Evolutionary conservation across 192 early-diverging fungal genomes (phyloP), one percentile per base, ranked within the genome.

Genomic region (Gamsiella multidivaricata): DNA sequence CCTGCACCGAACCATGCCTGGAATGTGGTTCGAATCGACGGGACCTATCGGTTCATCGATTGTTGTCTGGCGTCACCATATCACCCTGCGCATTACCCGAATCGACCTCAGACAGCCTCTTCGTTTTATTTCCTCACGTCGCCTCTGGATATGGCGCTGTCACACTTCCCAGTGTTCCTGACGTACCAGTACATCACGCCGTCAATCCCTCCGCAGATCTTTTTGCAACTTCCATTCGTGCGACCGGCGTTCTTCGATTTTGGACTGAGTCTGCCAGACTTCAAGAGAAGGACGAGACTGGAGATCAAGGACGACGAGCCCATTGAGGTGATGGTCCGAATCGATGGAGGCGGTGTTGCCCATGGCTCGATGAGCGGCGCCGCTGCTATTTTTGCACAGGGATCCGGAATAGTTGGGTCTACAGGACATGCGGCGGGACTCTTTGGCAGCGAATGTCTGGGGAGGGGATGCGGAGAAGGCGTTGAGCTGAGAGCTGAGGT

Each of bases 1-100:
- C 74, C 74, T 14, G 36, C 65, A 2, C 36, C 74, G 3, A 78
- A 78, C 26, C 74, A 78, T 37, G 74, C 80, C 11, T 72, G 70
- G 66, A 72, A 72, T 41, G 65, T 70, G 22, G 79, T 87, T 12
- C 79, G 82, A 50, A 68, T 87, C 18, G 83, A 84, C 11, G 83
- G 85, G 3, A 80, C 80, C 36, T 87, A 87, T 60, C 75, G 85
- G 4, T 84, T 87, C 49, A 65, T 87, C n/a, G 85, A 87, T 49
- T 87, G 85, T 23, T 87, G 81, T 64, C 65, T 87, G 5, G 85
- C 81, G 2, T 87, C 83, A 22, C 83, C 81, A 3, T 73, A 58
- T 25, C 81, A 87, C 23, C 81, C 83, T 5, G 66, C 70, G 45
- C 82, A 79, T 26, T 74, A 69, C 46, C 80, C 65, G 18, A 74